Conservation (phyloP, 257 asterid genomes). For the Solanum microdontum region DNA sequence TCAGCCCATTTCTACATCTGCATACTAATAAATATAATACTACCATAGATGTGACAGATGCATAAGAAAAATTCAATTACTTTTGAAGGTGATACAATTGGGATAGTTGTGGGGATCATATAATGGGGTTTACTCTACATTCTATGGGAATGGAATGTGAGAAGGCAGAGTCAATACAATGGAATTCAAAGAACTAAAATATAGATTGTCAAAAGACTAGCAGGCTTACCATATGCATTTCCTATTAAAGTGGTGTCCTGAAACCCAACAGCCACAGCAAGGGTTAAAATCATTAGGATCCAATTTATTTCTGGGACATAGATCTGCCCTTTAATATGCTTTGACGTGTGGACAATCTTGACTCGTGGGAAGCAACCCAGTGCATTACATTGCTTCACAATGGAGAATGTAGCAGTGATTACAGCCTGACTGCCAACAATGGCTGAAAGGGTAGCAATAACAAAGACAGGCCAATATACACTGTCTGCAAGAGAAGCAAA, state of each 20-base stretch:
- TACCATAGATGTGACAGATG: not conserved
- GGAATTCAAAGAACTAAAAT: not conserved
- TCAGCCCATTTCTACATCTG: not conserved
- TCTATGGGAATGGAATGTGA: not conserved
- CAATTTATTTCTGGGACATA: slow-evolving; percentile 65
- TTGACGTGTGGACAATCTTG: slow-evolving; percentile 55
- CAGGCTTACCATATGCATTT: slow-evolving; percentile 54
- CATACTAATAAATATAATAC: not conserved
- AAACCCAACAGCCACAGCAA: slow-evolving; percentile 46
- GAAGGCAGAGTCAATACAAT: not conserved
- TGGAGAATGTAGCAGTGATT: slow-evolving; percentile 60
- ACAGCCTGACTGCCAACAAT: slow-evolving; percentile 55
- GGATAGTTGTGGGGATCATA: not conserved
- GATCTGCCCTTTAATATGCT: slow-evolving; percentile 46
- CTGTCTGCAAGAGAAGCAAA: slow-evolving; percentile 22
- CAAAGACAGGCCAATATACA: slow-evolving; percentile 48
- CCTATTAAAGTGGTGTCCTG: slow-evolving; percentile 46
- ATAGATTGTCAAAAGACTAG: not conserved
- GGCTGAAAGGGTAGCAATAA: slow-evolving; percentile 53
- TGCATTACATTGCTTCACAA: slow-evolving; percentile 54
- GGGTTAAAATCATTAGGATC: slow-evolving; percentile 56
- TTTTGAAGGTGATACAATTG: not conserved
- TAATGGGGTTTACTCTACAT: not conserved
- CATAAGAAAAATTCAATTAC: not conserved
- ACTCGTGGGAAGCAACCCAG: slow-evolving; percentile 64